These are phyloP conservation scores for Biscutella laevigata DNA, from an alignment of 441 rosid genomes.

Conservation along the genomic window DNA sequence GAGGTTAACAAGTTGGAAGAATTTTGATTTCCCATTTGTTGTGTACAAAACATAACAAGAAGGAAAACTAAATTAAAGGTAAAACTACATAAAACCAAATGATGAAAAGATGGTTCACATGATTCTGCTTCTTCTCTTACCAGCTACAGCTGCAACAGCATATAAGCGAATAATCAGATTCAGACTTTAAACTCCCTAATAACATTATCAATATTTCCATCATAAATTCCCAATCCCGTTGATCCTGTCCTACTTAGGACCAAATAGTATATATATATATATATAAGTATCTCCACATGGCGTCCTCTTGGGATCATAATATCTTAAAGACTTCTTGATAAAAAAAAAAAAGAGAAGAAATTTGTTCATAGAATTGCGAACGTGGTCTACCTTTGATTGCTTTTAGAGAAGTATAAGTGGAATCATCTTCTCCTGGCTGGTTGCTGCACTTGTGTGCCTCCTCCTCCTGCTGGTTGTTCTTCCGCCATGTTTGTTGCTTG, in stretches of 20 bases:
- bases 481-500: slow-evolving; percentile 90
- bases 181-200: background rate
- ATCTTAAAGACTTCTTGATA: background rate
- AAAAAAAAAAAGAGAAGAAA: no score
- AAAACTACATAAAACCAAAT: slow-evolving; percentile 6
- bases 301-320: background rate
- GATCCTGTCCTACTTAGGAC: background rate
- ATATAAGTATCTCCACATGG: background rate
- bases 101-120: background rate
- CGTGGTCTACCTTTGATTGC: background rate
- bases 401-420: background rate
- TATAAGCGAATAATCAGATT: background rate
- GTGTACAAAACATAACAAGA: no score
- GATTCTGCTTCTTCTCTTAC: slow-evolving; percentile 6
- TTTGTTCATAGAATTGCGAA: background rate
- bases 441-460: slow-evolving; percentile 39
- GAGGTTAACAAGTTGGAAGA: background rate
- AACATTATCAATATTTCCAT: background rate
- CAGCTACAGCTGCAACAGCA: slow-evolving; percentile 15
- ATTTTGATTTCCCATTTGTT: background rate
- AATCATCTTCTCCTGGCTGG: slow-evolving; percentile 65
- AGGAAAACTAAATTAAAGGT: no score
- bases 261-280: background rate
- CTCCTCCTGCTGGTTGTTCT: slow-evolving; percentile 51
- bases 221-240: background rate